Base-by-base conservation (phyloP, 371 early-diverging fungal genomes). In the Syncephalastrum racemosum region DNA sequence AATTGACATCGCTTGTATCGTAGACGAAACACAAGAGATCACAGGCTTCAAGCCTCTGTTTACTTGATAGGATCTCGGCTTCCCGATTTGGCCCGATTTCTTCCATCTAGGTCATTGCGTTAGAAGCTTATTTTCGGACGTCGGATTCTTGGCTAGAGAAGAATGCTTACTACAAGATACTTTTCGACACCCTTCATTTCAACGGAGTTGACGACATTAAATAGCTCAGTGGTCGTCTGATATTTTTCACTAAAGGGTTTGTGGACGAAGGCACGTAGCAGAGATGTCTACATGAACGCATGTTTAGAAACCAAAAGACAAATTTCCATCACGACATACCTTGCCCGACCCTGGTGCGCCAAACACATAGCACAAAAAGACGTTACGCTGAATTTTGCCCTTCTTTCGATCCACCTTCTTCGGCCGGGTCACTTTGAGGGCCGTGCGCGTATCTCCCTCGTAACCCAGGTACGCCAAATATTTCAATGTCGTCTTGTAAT, bases 391-490 rank as follows among this genome's bases (percentile, higher is more conserved):
- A 13, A 89, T 84, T 46, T 88, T 91, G 36, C 91, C 94, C 62
- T 90, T 84, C 64, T 87, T 88, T 15, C 90, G 85, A 52, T 91
- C 89, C 23, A 83, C 68, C 60, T 83, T 80, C 46, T 81, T 72
- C 42, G 83, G 83, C 39, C 75, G 74, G 4, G 80, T 86, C 15
- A 91, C 73, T 50, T 87, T 84, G 23, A 93, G 73, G 1, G 89
- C 92, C 6, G 77, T 82, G 45, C 86, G 84, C 13, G 83, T 85
- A 53, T 92, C 91, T 16, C 91, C 92, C 40, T 90, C 86, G 72
- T 81, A 97, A 4, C 99, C 99, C 42, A 98, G 89, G 70, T 96
- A 97, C 3, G 96, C 96, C 56, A 98, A 77, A 61, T 97, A 96
- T 24, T 89, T 86, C 46, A 98, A 70, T 1, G 97, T 96, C 6